Percentiles rank a stretch among this genome's conserved stretches.
Evolutionary conservation across 305 asterid species (phyloP).

Genomic region (Vinca major): DNA sequence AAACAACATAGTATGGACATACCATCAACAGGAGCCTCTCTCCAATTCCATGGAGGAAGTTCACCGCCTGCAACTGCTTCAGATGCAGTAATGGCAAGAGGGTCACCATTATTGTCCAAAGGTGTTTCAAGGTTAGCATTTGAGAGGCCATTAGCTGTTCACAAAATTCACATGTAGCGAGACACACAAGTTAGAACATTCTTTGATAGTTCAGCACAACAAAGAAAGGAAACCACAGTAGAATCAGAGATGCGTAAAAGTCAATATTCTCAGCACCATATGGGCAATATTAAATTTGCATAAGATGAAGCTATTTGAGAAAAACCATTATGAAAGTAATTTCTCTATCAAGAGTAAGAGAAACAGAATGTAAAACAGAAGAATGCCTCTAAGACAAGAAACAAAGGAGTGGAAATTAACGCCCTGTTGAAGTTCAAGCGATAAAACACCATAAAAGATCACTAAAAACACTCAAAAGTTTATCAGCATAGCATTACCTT

Average conservation of each 20-base stretch:
- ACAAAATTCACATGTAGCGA: constrained; percentile 6
- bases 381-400: background rate
- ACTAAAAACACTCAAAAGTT: background rate
- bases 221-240: background rate
- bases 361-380: background rate
- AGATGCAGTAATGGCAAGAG: constrained; percentile 75
- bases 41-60: constrained; percentile 24
- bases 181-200: constrained; percentile 1
- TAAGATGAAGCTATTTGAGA: background rate
- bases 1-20: background rate
- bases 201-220: background rate
- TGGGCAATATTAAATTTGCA: background rate
- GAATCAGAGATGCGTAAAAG: background rate
- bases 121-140: constrained; percentile 62
- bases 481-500: constrained; percentile 38
- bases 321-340: background rate
- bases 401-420: background rate
- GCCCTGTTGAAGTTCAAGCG: background rate
- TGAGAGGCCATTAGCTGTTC: constrained; percentile 59
- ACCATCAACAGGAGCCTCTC: constrained; percentile 15
- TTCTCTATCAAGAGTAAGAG: background rate
- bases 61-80: constrained; percentile 74
- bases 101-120: constrained; percentile 75
- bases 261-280: background rate
- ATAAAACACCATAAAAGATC: background rate